Percentiles rank a stretch among this genome's conserved stretches.
These are phyloP conservation scores for Ascochyta lentis DNA, from an alignment of 2,329 filamentous ascomycete genomes.

Conservation along the genomic window DNA sequence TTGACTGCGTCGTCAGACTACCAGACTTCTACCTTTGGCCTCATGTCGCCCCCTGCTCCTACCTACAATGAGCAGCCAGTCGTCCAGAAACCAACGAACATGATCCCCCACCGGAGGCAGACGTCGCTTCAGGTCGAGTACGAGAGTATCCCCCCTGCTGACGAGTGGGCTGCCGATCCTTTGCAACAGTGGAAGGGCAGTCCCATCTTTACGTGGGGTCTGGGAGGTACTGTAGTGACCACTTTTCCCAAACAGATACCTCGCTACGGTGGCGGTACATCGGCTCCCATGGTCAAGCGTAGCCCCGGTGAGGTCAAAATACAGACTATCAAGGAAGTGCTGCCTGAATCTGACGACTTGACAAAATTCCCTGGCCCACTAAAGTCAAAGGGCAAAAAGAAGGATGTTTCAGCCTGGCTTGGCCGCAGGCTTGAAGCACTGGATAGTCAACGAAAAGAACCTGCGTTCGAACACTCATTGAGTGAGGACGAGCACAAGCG, in stretches of 20 bases:
- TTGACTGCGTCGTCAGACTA: constrained; percentile 52
- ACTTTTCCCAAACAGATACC: constrained; percentile 90
- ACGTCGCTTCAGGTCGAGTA: constrained; percentile 55
- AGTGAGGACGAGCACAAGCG: constrained; percentile 70
- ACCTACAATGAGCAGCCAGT: constrained; percentile 39
- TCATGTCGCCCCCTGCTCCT: constrained; percentile 47
- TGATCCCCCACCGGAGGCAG: constrained; percentile 46
- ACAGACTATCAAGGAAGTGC: constrained; percentile 74
- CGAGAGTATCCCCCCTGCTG: constrained; percentile 63
- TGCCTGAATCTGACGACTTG: constrained; percentile 74
- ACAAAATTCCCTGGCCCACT: constrained; percentile 89
- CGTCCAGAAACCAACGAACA: constrained; percentile 25
- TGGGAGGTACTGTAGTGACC: constrained; percentile 81
- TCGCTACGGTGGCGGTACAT: constrained; percentile 78
- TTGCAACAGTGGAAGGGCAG: constrained; percentile 89
- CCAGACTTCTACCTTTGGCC: constrained; percentile 62
- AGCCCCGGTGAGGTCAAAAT: constrained; percentile 82
- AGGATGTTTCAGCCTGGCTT: constrained; percentile 86
- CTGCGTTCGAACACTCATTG: constrained; percentile 59
- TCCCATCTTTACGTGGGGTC: constrained; percentile 86
- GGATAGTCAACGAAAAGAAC: constrained; percentile 59
- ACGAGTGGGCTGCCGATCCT: constrained; percentile 69
- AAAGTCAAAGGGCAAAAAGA: constrained; percentile 91
- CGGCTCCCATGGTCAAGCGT: constrained; percentile 78
- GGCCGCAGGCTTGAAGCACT: constrained; percentile 75